Evolutionary conservation across 2,329 filamentous ascomycete genomes (phyloP).

Genomic region (Aspergillus thermomutatus): DNA sequence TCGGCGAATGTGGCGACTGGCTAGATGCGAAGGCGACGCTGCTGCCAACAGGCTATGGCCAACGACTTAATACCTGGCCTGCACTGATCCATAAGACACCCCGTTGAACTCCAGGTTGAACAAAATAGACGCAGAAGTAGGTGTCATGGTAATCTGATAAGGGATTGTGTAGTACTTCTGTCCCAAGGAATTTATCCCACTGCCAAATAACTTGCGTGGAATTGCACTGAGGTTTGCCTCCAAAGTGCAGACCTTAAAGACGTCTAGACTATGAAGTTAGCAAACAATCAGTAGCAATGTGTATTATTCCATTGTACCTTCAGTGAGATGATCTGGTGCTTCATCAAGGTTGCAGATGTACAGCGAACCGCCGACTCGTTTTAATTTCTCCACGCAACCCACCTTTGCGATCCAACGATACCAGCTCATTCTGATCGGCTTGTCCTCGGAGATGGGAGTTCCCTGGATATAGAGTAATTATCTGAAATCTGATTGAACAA

Average conservation of each 20-base stretch:
- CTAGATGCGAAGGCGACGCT: no score
- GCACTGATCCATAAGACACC: slow-evolving; percentile 20
- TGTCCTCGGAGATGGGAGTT: slow-evolving; percentile 10
- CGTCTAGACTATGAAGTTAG: slow-evolving; percentile 9
- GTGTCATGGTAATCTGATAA: slow-evolving; percentile 15
- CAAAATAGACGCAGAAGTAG: slow-evolving; percentile 20
- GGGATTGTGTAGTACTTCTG: slow-evolving; percentile 9
- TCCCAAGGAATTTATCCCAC: slow-evolving; percentile 13
- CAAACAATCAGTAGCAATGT: not conserved
- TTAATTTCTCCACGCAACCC: not conserved
- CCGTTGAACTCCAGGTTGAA: slow-evolving; percentile 26
- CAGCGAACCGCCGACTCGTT: not conserved
- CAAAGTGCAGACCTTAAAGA: slow-evolving; percentile 13
- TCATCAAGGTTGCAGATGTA: slow-evolving; percentile 4
- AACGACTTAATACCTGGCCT: slow-evolving; percentile 15
- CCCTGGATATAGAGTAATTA: not conserved
- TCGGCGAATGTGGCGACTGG: no score
- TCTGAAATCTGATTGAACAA: not conserved
- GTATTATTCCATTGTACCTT: not conserved
- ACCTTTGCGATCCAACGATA: fast-evolving
- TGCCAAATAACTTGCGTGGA: slow-evolving; percentile 16
- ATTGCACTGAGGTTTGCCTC: slow-evolving; percentile 18
- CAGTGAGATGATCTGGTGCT: slow-evolving; percentile 3
- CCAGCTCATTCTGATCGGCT: slow-evolving; percentile 12
- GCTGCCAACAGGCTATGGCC: no score